These are phyloP conservation scores for Phytophthora sojae DNA, from an alignment of 352 stramenopile genomes.

Conservation along the genomic window DNA sequence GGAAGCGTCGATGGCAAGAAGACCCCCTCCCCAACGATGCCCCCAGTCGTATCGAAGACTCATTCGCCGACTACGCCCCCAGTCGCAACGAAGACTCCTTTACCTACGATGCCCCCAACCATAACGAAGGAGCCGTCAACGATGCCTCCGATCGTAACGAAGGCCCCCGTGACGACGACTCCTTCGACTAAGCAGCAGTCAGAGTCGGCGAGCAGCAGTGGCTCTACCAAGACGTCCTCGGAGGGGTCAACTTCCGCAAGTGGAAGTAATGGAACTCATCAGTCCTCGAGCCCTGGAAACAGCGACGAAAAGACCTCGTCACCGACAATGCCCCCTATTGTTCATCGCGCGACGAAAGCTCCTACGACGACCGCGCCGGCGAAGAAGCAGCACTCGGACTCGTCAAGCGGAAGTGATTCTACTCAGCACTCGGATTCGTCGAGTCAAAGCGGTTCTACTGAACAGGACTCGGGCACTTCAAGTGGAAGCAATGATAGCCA, in stretches of 20 bases:
- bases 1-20: not conserved
- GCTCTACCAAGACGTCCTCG: not conserved
- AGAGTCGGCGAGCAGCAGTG: not conserved
- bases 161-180: constrained; percentile 4
- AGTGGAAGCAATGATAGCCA: not conserved
- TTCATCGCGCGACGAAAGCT: constrained; percentile 18
- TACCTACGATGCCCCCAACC: not conserved
- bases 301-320: constrained; percentile 6
- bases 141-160: constrained; percentile 2
- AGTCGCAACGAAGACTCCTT: not conserved
- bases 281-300: not conserved
- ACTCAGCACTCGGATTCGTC: not conserved
- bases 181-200: constrained; percentile 4
- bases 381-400: not conserved
- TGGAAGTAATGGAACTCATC: constrained; percentile 2
- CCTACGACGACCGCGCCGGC: constrained; percentile 4
- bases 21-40: not conserved
- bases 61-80: not conserved
- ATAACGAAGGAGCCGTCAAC: not conserved
- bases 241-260: constrained; percentile 6
- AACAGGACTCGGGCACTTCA: not conserved
- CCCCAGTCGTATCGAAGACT: constrained; percentile 2
- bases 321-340: constrained; percentile 16
- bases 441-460: not conserved
- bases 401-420: constrained; percentile 4